Evolutionary conservation across 1,284 basidiomycete species (phyloP).

Genomic region (Moniliophthora roreri): DNA sequence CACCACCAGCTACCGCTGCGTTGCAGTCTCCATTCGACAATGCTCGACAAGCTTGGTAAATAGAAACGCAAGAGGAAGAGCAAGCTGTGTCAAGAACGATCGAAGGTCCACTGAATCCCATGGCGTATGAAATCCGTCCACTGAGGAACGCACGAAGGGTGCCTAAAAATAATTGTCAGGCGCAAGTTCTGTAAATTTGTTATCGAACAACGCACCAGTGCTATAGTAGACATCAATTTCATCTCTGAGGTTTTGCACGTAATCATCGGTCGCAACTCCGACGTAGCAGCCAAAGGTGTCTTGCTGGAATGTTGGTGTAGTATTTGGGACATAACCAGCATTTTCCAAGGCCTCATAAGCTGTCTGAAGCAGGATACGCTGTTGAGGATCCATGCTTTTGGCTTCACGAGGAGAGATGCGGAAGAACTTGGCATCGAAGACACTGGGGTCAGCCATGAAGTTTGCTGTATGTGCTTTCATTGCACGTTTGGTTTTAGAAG

Average conservation of each 20-base stretch:
- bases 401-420: constrained; percentile 72
- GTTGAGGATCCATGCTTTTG: constrained; percentile 71
- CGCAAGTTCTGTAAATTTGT: constrained; percentile 5
- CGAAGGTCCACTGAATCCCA: constrained; percentile 68
- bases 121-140: constrained; percentile 66
- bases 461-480: constrained; percentile 60
- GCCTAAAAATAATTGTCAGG: too few relatives aligned
- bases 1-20: constrained; percentile 70
- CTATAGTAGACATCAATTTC: constrained; percentile 69
- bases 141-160: constrained; percentile 66
- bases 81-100: constrained; percentile 71
- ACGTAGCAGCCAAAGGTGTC: constrained; percentile 63
- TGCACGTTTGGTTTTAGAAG: constrained; percentile 29
- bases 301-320: constrained; percentile 47
- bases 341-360: constrained; percentile 68
- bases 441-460: constrained; percentile 54
- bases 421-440: constrained; percentile 71
- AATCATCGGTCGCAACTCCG: constrained; percentile 68
- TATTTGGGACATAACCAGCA: constrained; percentile 63
- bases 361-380: constrained; percentile 61
- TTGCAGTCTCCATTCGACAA: constrained; percentile 61
- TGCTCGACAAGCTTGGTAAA: constrained; percentile 67
- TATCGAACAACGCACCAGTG: constrained; percentile 49
- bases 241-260: constrained; percentile 58
- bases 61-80: constrained; percentile 66